Evolutionary conservation across 352 stramenopile species (phyloP), one percentile per base, ranked within the genome.

Genomic region (Globisporangium yorkense): DNA sequence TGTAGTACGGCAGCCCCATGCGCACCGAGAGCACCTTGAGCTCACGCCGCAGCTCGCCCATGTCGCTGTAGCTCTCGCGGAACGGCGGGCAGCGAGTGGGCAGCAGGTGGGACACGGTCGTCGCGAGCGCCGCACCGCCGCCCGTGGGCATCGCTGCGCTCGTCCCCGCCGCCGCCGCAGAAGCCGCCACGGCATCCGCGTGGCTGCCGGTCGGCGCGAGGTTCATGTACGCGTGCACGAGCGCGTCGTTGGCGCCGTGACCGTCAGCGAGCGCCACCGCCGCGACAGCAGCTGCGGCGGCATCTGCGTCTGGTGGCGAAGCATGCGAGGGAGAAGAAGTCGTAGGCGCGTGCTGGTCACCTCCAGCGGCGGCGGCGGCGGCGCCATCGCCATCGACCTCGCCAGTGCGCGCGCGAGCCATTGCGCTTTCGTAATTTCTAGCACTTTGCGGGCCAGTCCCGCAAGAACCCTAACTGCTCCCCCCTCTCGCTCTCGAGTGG

Each of bases 21-120:
- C 84, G 77, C 56, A 92, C 82, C 1, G 79, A 89, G 7, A 89
- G 57, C 54, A 92, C 77, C 51, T 89, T 89, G 44, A 92, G 72
- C 53, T 85, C 80, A 3, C 80, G 77, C 1, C 82, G 76, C 18
- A 92, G 62, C 54, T 92, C 80, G 59, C 72, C 73, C 82, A 92
- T 92, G 66, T 85, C 73, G 44, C 55, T 66, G 61, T 92, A 92
- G 51, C 75, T 89, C 40, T 89, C 79, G 24, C 80, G 74, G 51
- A 92, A 89, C 0, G 75, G 75, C 33, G 77, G 71, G 51, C 84
- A 87, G 35, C 59, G 54, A 13, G 53, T 46, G 3, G 59, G 48
- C 20, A 65, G 20, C 43, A 48, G 18, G n/a, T 48, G 43, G 3
- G 29, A 24, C 41, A 29, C 21, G 6, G 29, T 29, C 37, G 12